phyloP scores from a whole-genome alignment of 805 yeast genomes.

The Maudiozyma turicensis region DNA sequence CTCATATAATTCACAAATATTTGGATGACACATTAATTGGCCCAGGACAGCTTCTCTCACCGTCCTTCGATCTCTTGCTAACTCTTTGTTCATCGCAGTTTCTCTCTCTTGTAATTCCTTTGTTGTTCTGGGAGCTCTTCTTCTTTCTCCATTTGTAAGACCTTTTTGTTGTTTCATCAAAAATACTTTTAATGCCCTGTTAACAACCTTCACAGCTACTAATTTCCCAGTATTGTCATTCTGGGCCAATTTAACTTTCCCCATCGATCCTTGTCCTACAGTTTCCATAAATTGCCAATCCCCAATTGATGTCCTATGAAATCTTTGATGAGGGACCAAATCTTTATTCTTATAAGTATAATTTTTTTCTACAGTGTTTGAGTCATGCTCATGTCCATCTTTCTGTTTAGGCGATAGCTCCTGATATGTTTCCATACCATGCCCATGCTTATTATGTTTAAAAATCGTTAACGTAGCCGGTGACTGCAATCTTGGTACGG shows the following conservation, averaged over 20 bases:
- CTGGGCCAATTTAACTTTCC: slow-evolving; percentile 90
- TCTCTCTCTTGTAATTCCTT: slow-evolving; percentile 45
- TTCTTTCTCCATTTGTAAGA: background rate
- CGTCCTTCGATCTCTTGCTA: slow-evolving; percentile 86
- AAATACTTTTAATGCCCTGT: slow-evolving; percentile 73
- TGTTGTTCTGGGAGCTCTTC: background rate
- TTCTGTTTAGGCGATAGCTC: background rate
- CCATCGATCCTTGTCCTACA: slow-evolving; percentile 98
- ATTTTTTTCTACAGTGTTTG: background rate
- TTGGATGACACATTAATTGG: slow-evolving; percentile 78
- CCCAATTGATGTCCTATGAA: slow-evolving; percentile 24
- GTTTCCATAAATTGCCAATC: slow-evolving; percentile 95
- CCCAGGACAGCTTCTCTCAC: slow-evolving; percentile 93
- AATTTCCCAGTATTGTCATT: slow-evolving; percentile 72
- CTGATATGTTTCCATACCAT: background rate
- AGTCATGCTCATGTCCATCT: background rate
- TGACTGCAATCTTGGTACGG: background rate
- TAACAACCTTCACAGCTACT: slow-evolving; percentile 89
- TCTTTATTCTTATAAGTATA: background rate
- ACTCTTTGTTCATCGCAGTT: slow-evolving; percentile 68
- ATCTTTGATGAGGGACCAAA: background rate
- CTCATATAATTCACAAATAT: slow-evolving; percentile 82
- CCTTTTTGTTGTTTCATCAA: slow-evolving; percentile 45
- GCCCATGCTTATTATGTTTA: background rate
- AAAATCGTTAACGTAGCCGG: background rate